Conservation (phyloP, 495 filamentous ascomycete species). For the Neurospora sp. region DNA sequence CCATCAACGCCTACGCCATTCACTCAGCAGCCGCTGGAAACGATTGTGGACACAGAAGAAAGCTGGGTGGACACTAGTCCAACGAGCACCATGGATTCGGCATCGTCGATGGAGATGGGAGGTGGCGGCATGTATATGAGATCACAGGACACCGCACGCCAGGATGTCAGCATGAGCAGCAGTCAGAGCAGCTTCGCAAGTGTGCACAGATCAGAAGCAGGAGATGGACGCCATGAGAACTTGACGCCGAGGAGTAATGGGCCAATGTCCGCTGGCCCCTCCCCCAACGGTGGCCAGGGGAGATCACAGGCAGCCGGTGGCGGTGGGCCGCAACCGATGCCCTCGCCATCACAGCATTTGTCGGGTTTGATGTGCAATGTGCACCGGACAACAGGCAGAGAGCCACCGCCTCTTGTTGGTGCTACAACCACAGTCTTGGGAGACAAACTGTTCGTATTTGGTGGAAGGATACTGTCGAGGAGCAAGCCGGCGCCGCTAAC, state of each 20-base stretch:
- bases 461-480: conserved; percentile 76
- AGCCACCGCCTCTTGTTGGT: conserved; percentile 84
- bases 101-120: conserved; percentile 34
- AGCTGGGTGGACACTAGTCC: conserved; percentile 27
- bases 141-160: conserved; percentile 9
- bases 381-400: conserved; percentile 76
- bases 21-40: conserved; percentile 12
- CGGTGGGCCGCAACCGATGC: conserved; percentile 33
- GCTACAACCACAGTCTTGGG: conserved; percentile 91
- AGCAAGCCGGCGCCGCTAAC: conserved; percentile 70
- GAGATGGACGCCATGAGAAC: conserved; percentile 37
- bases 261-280: conserved; percentile 40
- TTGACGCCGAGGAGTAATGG: conserved; percentile 42
- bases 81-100: conserved; percentile 53
- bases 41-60: conserved; percentile 22
- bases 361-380: conserved; percentile 92
- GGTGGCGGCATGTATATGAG: conserved; percentile 19
- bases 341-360: conserved; percentile 47
- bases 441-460: conserved; percentile 94
- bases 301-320: conserved; percentile 39
- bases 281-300: conserved; percentile 25
- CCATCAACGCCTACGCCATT: conserved; percentile 22
- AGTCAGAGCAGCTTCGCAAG: conserved; percentile 48
- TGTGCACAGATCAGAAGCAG: conserved; percentile 27
- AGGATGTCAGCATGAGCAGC: conserved; percentile 33